These are phyloP conservation scores for Thymus quinquecostatus DNA, from an alignment of 257 asterid species.

Conservation along the genomic window DNA sequence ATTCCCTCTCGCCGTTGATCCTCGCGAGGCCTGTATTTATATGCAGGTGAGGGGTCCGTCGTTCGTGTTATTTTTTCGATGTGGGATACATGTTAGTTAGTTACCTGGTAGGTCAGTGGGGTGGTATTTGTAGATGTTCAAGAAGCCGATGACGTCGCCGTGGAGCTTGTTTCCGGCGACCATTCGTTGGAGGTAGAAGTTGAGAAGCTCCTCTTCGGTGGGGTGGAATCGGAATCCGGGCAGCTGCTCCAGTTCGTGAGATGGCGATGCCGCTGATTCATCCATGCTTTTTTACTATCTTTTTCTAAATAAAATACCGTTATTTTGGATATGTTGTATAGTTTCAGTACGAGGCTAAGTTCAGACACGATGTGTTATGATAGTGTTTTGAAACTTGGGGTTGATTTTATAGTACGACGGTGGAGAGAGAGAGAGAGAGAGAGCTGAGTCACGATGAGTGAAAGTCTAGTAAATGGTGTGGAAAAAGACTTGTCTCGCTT, in stretches of 20 bases:
- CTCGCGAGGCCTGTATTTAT: slow-evolving; percentile 60
- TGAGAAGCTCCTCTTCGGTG: slow-evolving; percentile 72
- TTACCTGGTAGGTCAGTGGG: slow-evolving; percentile 67
- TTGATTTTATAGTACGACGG: not conserved
- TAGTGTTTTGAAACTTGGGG: not conserved
- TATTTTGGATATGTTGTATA: not conserved
- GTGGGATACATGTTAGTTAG: not conserved
- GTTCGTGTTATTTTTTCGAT: not conserved
- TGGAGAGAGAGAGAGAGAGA: not conserved
- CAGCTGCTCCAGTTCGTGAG: slow-evolving; percentile 36
- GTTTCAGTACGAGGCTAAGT: not conserved
- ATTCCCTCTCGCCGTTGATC: slow-evolving; percentile 67
- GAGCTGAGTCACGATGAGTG: too few relatives aligned
- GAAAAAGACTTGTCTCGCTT: not conserved
- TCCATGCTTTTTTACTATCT: not conserved
- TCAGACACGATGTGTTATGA: slow-evolving; percentile 2
- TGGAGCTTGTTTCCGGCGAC: slow-evolving; percentile 46
- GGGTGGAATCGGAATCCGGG: slow-evolving; percentile 91
- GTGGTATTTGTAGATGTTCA: slow-evolving; percentile 64
- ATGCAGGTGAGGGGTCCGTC: too few relatives aligned
- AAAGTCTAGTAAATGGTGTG: slow-evolving; percentile 1
- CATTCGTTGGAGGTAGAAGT: slow-evolving; percentile 58
- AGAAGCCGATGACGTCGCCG: slow-evolving; percentile 55
- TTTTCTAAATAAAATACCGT: too few relatives aligned
- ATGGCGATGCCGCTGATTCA: not conserved